Evolutionary conservation across 2,329 filamentous ascomycete genomes (phyloP), one percentile per base, ranked within the genome.

Genomic region (Alternaria arbusti): DNA sequence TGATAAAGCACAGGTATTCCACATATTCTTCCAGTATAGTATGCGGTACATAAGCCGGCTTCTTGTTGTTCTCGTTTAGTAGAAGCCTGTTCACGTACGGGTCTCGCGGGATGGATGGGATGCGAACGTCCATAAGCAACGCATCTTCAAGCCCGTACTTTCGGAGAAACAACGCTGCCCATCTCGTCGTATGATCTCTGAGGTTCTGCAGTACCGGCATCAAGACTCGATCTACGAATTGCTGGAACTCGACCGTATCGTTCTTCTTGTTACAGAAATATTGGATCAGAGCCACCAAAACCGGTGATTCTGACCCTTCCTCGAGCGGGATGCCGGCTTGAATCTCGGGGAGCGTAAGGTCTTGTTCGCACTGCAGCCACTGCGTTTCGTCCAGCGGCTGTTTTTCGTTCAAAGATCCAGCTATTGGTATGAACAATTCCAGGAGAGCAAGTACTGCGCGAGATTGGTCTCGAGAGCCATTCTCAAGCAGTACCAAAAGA

Each of bases 331-430:
- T 17, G 7, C 36, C 15, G 13, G 54, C 6, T 12, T 55, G 28
- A 11, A 67, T 26, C 26, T 66, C 57, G 25, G 69, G 72, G 2
- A 69, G 63, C 6, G 22, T 36, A 1, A 63, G 32, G 1, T 54
- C 67, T 6, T 67, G 26, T 40, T 76, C 72, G 7, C 66, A 68
- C 15, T 71, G 54, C 8, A 40, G 13, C 80, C 80, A 82, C n/a
- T 78, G 74, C 4, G 66, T 47, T 17, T 79, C 73, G 6, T 62
- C 62, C 12, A 78, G 59, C 6, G 71, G 73, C 2, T 59, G 57
- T 12, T 78, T 71, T 54, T 82, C 81, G 57, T 80, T 72, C 10
- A 83, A 44, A 25, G 74, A 77, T 17, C 77, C 76, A 7, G 74
- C 74, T 17, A 80, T 55, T 1, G 79, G 76, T 44, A 82, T 66